Evolutionary conservation across 768 basidiomycete genomes (phyloP), one percentile per base, ranked within the genome.

Genomic region (Cystofilobasidium ferigula): DNA sequence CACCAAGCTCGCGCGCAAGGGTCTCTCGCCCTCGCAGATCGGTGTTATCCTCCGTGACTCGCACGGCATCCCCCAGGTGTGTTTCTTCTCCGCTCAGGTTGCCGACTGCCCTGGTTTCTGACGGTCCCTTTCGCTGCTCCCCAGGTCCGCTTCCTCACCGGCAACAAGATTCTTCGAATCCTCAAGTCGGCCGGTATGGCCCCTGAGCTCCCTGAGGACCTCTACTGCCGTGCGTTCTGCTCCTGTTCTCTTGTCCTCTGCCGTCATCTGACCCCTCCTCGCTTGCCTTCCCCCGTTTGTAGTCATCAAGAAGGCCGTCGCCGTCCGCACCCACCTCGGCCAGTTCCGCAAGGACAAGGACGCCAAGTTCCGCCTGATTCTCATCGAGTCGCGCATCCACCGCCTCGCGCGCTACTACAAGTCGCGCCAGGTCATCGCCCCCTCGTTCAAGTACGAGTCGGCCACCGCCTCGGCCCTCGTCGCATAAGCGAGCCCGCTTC

Each of bases 371-470:
- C 89, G 93, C 77, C 86, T 97, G 74, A 97, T 97, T 82, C 81
- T 97, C 74, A 94, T 99, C 82, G 94, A 99, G 83, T 94, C 91
- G 72, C 85, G 94, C 73, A 98, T 99, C 79, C 94, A 99, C 82
- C 85, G 86, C 77, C 86, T 99, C 73, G 92, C 90, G 56, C 84
- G 94, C 72, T 98, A 97, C 84, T 97, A 97, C 86, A 94, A 93
- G 84, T 86, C 69, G 54, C 64, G 68, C 43, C 89, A 93, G 81
- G 89, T 94, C 83, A 87, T 98, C 72, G 84, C 91, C 67, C 93
- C 93, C 72, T 91, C 90, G 68, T 95, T 95, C 88, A 95, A 94
- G 81, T 99, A 97, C 78, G 94, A 99, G 78, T 85, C 91, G 69
- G 87, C 86, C 53, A 95, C 92, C 60, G 94, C 94, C 54, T 92